Base-by-base conservation (phyloP, 495 filamentous ascomycete species). In the Xylaria telfairii region DNA sequence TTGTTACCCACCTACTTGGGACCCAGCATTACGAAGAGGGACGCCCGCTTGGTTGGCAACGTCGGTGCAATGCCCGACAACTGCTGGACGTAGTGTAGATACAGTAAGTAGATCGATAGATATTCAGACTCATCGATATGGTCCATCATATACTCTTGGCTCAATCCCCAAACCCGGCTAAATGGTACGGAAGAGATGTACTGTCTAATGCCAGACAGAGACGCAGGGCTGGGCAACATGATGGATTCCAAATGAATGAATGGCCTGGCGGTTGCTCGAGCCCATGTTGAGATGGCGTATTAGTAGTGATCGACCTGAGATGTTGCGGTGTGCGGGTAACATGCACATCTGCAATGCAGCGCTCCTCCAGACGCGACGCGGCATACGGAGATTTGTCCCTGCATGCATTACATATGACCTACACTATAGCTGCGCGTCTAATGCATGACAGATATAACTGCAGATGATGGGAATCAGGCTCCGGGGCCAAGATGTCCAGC, bases 351-450 rank as follows among this genome's bases (percentile, higher is more conserved):
- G 67, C 67, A 63, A 53, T 66, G 64, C 64, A 54, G 47, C 64
- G 32, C 63, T 46, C 7, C 47, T 30, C 46, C n/a, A 66, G 42
- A 34, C 64, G 28, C 59, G 30, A 15, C 44, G 19, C 56, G 56
- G 56, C 54, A 57, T 21, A 62, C 60, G 67, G 67, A 69, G 54
- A 62, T 63, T 51, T 63, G 46, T 63, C 41, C 57, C 46, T 69
- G 67, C 67, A 63, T 69, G 67, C 67, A 62, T 69, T 47, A 42
- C 42, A 69, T 37, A 69, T 63, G 46, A 69, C 57, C 56, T 59
- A 37, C 56, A 34, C 67, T 53, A 63, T 26, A 30, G 30, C 61
- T 69, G 67, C 59, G 32, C 51, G 67, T 32, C 67, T 44, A 63
- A 66, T 66, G 64, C 64, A 66, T 53, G 42, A 32, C 46, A 66